A percentile compares a stretch with the other conserved stretches of the same genome.
Conservation (phyloP, 2,329 filamentous ascomycete species). For the Fusarium udum region DNA sequence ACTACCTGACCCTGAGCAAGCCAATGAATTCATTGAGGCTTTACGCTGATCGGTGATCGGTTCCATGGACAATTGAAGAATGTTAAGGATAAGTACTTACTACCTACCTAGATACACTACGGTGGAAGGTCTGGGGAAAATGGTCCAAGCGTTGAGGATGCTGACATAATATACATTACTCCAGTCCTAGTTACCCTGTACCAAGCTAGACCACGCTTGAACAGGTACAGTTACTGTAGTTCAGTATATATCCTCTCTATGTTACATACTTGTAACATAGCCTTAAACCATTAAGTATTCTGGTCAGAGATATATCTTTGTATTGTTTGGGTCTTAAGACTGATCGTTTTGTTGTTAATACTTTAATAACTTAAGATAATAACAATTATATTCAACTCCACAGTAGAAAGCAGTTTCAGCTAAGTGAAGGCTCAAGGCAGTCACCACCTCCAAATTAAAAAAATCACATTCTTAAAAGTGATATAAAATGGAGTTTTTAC, state of each 20-base stretch:
- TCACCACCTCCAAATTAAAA: neutral
- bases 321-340: neutral
- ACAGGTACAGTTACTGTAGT: neutral
- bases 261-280: neutral
- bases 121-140: neutral
- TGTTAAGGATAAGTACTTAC: neutral
- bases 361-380: no score
- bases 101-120: neutral
- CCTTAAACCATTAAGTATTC: neutral
- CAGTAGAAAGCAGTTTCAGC: neutral
- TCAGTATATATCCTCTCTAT: neutral
- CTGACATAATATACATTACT: neutral
- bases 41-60: neutral
- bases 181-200: neutral
- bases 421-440: neutral
- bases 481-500: neutral
- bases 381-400: neutral
- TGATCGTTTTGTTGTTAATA: neutral
- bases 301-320: neutral
- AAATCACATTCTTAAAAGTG: neutral
- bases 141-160: neutral
- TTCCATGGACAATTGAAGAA: neutral
- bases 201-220: no score
- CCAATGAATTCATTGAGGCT: neutral
- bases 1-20: neutral